These are phyloP conservation scores for Senna tora DNA, from an alignment of 306 rosid species.

Conservation along the genomic window DNA sequence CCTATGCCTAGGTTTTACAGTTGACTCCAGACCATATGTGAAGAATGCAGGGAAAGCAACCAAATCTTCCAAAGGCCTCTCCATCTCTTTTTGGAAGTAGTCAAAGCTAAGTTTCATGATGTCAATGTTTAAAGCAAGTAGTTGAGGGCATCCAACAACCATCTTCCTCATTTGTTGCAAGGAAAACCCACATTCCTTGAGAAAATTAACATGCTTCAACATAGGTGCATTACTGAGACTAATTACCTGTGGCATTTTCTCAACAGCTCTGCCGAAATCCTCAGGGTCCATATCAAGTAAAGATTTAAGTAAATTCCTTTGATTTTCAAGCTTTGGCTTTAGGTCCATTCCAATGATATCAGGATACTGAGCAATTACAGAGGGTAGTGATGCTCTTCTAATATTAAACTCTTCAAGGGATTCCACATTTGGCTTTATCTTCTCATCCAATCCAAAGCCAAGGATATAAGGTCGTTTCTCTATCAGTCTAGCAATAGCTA, in stretches of 20 bases:
- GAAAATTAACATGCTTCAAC: slow-evolving; percentile 79
- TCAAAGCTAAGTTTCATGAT: slow-evolving; percentile 78
- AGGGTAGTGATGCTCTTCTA: slow-evolving; percentile 59
- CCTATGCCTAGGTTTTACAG: slow-evolving; percentile 81
- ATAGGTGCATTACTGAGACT: slow-evolving; percentile 71
- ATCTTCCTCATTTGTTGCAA: slow-evolving; percentile 62
- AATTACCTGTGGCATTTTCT: slow-evolving; percentile 92
- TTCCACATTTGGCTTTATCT: slow-evolving; percentile 80
- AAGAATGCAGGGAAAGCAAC: slow-evolving; percentile 87
- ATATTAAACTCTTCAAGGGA: slow-evolving; percentile 76
- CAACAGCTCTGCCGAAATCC: slow-evolving; percentile 80
- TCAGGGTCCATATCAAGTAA: slow-evolving; percentile 59
- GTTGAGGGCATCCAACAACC: slow-evolving; percentile 81
- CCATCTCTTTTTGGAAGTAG: slow-evolving; percentile 72
- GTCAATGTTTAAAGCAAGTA: slow-evolving; percentile 89
- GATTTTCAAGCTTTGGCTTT: slow-evolving; percentile 62
- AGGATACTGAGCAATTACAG: slow-evolving; percentile 84
- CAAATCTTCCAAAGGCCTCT: slow-evolving; percentile 80
- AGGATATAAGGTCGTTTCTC: slow-evolving; percentile 88
- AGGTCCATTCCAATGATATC: slow-evolving; percentile 85
- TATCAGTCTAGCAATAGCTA: slow-evolving; percentile 88
- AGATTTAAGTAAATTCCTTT: slow-evolving; percentile 64
- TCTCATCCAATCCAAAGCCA: slow-evolving; percentile 76
- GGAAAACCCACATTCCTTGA: slow-evolving; percentile 76
- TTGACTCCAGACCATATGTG: slow-evolving; percentile 87